A percentile compares a stretch with the other conserved stretches of the same genome.
These are phyloP conservation scores for Komagataea norvegica DNA, from an alignment of 1,139 yeast genomes.

Conservation along the genomic window DNA sequence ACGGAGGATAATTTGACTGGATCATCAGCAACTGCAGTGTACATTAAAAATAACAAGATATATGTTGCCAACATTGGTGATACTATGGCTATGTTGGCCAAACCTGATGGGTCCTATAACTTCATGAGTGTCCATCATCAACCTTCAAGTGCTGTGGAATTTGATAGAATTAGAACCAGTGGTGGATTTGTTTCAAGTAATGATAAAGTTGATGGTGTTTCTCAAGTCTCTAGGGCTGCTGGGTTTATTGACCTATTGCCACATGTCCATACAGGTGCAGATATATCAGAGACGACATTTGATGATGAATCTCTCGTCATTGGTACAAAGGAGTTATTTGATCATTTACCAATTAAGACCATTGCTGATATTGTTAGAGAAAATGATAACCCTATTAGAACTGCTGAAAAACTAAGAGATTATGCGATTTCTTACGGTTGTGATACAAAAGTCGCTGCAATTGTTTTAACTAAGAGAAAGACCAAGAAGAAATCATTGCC, in stretches of 20 bases:
- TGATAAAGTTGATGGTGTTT: slow-evolving; percentile 79
- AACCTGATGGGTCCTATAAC: slow-evolving; percentile 74
- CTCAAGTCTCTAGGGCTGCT: slow-evolving; percentile 83
- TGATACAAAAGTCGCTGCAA: slow-evolving; percentile 73
- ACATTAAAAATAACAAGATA: slow-evolving; percentile 62
- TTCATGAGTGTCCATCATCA: slow-evolving; percentile 76
- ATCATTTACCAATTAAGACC: slow-evolving; percentile 70
- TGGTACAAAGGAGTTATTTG: slow-evolving; percentile 86
- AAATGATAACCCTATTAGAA: slow-evolving; percentile 78
- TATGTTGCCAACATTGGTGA: slow-evolving; percentile 93
- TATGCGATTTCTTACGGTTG: slow-evolving; percentile 94
- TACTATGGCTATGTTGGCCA: slow-evolving; percentile 73
- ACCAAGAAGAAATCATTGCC: slow-evolving; percentile 43
- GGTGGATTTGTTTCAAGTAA: slow-evolving; percentile 89
- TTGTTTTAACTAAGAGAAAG: slow-evolving; percentile 64
- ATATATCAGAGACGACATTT: slow-evolving; percentile 56
- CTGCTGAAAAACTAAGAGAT: slow-evolving; percentile 91
- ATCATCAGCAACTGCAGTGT: slow-evolving; percentile 77
- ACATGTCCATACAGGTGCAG: slow-evolving; percentile 87
- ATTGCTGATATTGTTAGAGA: slow-evolving; percentile 90
- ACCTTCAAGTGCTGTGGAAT: slow-evolving; percentile 75
- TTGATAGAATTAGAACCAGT: slow-evolving; percentile 81
- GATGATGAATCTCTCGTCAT: slow-evolving; percentile 84
- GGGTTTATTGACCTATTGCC: slow-evolving; percentile 87
- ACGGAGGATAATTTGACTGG: slow-evolving; percentile 78